A percentile compares a stretch with the other conserved stretches of the same genome.
Conservation (phyloP, 2,329 filamentous ascomycete genomes). For the Trichoderma semiorbis region DNA sequence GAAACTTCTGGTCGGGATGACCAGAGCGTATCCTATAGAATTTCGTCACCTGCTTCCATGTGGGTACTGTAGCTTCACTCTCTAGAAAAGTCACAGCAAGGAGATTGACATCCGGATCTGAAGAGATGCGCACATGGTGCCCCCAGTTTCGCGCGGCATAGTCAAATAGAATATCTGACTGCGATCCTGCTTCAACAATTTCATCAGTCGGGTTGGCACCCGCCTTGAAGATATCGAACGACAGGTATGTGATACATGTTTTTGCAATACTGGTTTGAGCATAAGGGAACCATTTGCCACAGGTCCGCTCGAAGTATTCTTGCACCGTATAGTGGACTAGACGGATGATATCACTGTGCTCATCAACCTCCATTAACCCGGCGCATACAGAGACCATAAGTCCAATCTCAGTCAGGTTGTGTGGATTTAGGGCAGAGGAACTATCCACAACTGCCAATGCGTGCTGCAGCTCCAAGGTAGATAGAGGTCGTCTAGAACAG, state of each 20-base stretch:
- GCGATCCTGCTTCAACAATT: background rate
- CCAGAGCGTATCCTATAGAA: accelerated
- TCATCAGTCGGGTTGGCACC: background rate
- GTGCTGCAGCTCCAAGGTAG: background rate
- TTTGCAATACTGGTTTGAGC: background rate
- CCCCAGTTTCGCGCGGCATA: background rate
- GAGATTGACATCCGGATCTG: background rate
- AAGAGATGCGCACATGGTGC: background rate
- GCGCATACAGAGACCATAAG: background rate
- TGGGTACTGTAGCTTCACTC: background rate
- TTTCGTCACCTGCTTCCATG: background rate
- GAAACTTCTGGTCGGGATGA: accelerated
- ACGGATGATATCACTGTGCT: background rate
- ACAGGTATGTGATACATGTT: background rate
- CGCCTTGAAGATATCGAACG: background rate
- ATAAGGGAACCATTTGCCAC: background rate
- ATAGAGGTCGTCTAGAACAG: background rate
- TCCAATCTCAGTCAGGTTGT: background rate
- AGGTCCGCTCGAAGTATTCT: background rate
- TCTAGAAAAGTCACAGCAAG: background rate
- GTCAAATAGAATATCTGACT: background rate
- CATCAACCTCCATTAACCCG: background rate
- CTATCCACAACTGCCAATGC: background rate
- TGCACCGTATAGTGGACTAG: background rate
- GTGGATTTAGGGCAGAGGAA: background rate